Evolutionary conservation across 257 asterid genomes (phyloP).

Genomic region (Ligustrum vulgare): DNA sequence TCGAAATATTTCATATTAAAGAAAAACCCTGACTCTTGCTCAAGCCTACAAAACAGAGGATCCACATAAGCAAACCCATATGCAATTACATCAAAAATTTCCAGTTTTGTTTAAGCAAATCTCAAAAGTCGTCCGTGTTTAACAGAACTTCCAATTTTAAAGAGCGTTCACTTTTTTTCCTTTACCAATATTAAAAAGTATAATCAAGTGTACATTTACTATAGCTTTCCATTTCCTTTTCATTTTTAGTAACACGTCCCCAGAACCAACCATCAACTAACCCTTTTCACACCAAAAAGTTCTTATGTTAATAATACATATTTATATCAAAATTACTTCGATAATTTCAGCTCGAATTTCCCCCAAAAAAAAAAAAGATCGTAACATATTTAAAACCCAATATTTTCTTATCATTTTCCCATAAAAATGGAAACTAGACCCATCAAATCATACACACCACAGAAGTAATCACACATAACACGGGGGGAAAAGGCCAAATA

Average conservation of each 20-base stretch:
- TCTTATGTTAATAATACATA: background rate
- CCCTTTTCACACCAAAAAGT: background rate
- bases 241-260: background rate
- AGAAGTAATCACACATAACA: slow-evolving; percentile 7
- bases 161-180: background rate
- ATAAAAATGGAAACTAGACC: slow-evolving; percentile 2
- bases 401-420: slow-evolving; percentile 19
- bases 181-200: too few species aligned
- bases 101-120: background rate
- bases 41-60: slow-evolving; percentile 56
- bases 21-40: slow-evolving; percentile 93
- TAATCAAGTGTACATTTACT: too few species aligned
- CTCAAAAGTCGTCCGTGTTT: background rate
- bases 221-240: too few species aligned
- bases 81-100: background rate
- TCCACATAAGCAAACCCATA: background rate
- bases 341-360: slow-evolving; percentile 6
- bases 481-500: background rate
- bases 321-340: slow-evolving; percentile 1
- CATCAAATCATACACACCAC: slow-evolving; percentile 26
- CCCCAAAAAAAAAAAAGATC: background rate
- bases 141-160: slow-evolving; percentile 8
- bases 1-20: slow-evolving; percentile 95
- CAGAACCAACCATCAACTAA: slow-evolving; percentile 12
- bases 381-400: slow-evolving; percentile 19